Evolutionary conservation across 2,329 filamentous ascomycete species (phyloP), one percentile per base, ranked within the genome.

Genomic region (Acarospora socialis): DNA sequence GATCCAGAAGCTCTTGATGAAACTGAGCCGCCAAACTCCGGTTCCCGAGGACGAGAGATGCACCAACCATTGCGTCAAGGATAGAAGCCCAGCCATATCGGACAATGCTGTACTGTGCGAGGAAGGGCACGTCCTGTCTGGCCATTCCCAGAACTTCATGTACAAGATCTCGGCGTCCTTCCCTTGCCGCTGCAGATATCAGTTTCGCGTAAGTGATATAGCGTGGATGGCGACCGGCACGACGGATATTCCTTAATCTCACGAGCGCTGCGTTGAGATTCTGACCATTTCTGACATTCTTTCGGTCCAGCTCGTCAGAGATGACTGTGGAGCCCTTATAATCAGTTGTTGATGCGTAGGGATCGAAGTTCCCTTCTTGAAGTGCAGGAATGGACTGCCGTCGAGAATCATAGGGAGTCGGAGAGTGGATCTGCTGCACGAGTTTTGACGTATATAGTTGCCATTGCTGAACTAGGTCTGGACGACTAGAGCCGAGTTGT

Each of bases 171-270:
- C 82, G 71, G 49, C 86, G 83, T 48, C 80, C 72, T 42, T 84
- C 77, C 49, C 87, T 83, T 33, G 86, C 82, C 42, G 87, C 86
- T 36, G 82, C 81, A 28, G 79, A 77, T 48, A 98, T 93, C 43
- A 98, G 66, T 67, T 94, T 95, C 30, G 86, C 84, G 47, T 95
- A 94, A 1, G 86, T 93, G 55, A 93, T 90, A 61, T 95, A 95
- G 38, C 87, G 76, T 32, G 87, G 84, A 53, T 94, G 84, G 50
- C 84, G 77, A 41, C 87, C 86, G 49, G 81, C 73, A 37, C 86
- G 82, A 42, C 90, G 84, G 64, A 94, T 93, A 59, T 92, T 93
- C 53, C 77, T 81, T 59, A 95, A 82, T 45, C 83, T 79, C 41
- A 66, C 68, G 40, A 95, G 61, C 21, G 84, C 82, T 42, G 93